Conservation (phyloP, 73 alveolate species). For the Symbiodinium natans region DNA sequence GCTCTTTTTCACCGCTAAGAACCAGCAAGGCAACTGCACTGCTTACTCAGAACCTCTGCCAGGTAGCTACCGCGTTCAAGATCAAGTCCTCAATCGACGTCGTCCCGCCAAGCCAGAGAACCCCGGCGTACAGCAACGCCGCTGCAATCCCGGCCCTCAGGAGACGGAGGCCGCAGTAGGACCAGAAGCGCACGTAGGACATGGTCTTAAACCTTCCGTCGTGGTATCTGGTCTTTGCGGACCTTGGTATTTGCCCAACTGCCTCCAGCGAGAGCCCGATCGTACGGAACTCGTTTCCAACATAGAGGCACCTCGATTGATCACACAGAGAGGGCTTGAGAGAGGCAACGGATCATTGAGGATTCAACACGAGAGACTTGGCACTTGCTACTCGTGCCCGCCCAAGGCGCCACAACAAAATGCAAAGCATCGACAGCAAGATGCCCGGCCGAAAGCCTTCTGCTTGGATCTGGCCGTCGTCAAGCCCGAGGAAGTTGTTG, state of each 20-base stretch:
- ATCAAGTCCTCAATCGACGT: constrained; percentile 34
- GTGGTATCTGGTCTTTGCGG: neutral
- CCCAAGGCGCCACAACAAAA: constrained; percentile 36
- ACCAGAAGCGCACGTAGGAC: constrained; percentile 26
- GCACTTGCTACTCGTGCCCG: neutral
- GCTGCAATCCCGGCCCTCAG: constrained; percentile 23
- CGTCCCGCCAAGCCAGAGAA: constrained; percentile 55
- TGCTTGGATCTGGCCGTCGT: neutral
- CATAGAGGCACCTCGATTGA: constrained; percentile 24
- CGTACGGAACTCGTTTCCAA: constrained; percentile 41
- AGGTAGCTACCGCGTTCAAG: constrained; percentile 17
- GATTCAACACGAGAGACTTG: too few relatives aligned
- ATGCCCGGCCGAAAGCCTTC: constrained; percentile 24
- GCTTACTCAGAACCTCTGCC: too few relatives aligned
- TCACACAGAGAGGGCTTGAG: too few relatives aligned
- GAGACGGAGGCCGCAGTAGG: constrained; percentile 9
- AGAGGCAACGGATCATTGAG: too few relatives aligned
- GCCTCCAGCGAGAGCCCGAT: constrained; percentile 60
- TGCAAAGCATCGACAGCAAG: constrained; percentile 58
- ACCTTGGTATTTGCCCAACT: constrained; percentile 23
- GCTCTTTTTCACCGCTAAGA: too few relatives aligned
- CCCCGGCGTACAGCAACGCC: constrained; percentile 27
- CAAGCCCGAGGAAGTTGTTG: constrained; percentile 33
- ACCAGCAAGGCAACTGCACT: too few relatives aligned
- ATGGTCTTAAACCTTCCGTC: constrained; percentile 25